These are phyloP conservation scores for Asclepias syriaca DNA, from an alignment of 257 asterid species.

Conservation along the genomic window DNA sequence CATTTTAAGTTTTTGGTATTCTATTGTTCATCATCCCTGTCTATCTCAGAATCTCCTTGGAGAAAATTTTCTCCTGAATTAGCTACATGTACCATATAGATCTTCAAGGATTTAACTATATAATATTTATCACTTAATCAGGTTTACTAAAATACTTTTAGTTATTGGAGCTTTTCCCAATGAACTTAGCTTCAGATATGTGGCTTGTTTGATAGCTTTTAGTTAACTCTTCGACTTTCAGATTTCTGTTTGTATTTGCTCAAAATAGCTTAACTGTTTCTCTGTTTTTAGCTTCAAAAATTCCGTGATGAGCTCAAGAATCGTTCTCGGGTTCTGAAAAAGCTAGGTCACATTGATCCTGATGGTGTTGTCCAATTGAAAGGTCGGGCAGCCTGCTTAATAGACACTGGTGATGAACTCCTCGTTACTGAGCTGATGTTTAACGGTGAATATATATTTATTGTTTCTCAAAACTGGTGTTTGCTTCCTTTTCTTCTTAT, in stretches of 20 bases:
- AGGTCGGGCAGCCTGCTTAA: constrained; percentile 98
- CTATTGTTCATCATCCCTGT: background rate
- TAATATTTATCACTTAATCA: background rate
- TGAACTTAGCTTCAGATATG: background rate
- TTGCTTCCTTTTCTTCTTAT: background rate
- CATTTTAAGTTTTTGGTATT: background rate
- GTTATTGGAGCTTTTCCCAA: background rate
- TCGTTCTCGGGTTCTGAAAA: constrained; percentile 88
- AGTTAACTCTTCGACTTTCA: background rate
- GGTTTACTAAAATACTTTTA: background rate
- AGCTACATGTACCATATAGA: background rate
- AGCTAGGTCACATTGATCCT: constrained; percentile 82
- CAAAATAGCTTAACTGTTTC: background rate
- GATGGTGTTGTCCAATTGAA: constrained; percentile 91
- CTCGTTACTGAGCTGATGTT: constrained; percentile 97
- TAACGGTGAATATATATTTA: constrained; percentile 47
- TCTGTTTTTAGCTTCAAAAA: constrained; percentile 75
- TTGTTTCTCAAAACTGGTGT: constrained; percentile 9
- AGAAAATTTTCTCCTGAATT: background rate
- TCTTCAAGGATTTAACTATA: background rate
- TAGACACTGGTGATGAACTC: constrained; percentile 99
- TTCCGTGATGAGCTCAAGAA: constrained; percentile 94
- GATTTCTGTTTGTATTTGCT: background rate
- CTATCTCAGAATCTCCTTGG: background rate
- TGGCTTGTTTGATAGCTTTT: background rate